Evolutionary conservation across 208 protist genomes (phyloP), one percentile per base, ranked within the genome.

Genomic region (Trypanosoma avium): DNA sequence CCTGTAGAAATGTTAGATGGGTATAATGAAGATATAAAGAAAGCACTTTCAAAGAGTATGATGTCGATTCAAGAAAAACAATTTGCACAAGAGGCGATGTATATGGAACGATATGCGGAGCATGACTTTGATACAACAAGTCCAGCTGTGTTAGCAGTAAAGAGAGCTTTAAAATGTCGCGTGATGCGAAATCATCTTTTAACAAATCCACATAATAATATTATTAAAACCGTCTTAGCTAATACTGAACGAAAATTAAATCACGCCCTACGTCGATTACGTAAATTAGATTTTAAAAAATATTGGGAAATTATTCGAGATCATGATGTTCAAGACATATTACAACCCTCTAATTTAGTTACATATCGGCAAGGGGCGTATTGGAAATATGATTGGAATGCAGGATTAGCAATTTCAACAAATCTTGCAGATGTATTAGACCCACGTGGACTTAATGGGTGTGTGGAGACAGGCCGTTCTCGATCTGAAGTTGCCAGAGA

Each of bases 231-330:
- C 3, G 67, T 94, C 13, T 72, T 96, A 3, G 73, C 76, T 5
- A 86, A 81, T 56, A 93, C 78, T 30, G 88, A 96, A 71, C 76
- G 69, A 26, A 84, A 84, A 67, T 86, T 96, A 13, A 82, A 83
- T 24, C 80, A 90, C 67, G 68, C 83, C 6, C 79, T 96, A 49
- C 91, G 91, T 15, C 83, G 77, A 17, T 77, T 94, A 50, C 85
- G 91, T 26, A 96, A 96, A 73, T 70, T 88, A 9, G 91, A 96
- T 58, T 96, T 96, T 67, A 89, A 84, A 50, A 73, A 78, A 32
- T 96, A 96, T 63, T 96, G 91, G 91, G 88, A 96, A 75, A 92
- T 96, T 30, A 86, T 96, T 13, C 85, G 91, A 22, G 91, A 96
- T 60, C 91, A 96, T 69, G 91, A 96, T 61, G 84, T 96, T 32